Evolutionary conservation across 805 yeast genomes (phyloP).

Genomic region (Blastobotrys chiropterorum): DNA sequence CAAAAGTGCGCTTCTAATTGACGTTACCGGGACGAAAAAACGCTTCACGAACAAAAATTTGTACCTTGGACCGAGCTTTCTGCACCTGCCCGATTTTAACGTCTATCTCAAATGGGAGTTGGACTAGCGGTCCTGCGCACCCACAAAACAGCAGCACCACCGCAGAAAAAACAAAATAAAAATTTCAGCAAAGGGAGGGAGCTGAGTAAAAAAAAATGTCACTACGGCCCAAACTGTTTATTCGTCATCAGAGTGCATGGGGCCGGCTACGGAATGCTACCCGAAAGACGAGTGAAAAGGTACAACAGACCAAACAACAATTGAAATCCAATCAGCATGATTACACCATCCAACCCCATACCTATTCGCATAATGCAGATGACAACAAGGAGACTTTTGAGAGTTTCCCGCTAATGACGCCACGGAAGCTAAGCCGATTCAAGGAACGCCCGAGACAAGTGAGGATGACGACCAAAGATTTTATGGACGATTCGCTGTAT

Average conservation of each 20-base stretch:
- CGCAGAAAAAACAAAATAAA: neutral
- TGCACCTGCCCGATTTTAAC: neutral
- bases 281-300: neutral
- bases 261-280: conserved; percentile 10
- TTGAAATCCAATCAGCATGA: conserved; percentile 22
- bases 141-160: neutral
- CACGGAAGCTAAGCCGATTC: conserved; percentile 32
- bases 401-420: conserved; percentile 39
- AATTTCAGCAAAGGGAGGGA: neutral
- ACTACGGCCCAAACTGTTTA: neutral
- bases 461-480: conserved; percentile 71
- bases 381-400: conserved; percentile 35
- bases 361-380: conserved; percentile 30
- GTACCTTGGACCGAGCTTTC: neutral
- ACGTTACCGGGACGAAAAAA: neutral
- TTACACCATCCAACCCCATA: conserved; percentile 30
- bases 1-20: neutral
- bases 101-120: neutral
- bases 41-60: neutral
- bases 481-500: conserved; percentile 78
- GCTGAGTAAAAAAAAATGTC: too few relatives aligned
- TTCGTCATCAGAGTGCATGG: conserved; percentile 11
- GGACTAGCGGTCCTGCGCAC: too few relatives aligned
- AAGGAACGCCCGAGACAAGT: conserved; percentile 49
- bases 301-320: neutral